Base-by-base conservation (phyloP, 192 early-diverging fungal genomes). In the Geranomyces michiganensis region DNA sequence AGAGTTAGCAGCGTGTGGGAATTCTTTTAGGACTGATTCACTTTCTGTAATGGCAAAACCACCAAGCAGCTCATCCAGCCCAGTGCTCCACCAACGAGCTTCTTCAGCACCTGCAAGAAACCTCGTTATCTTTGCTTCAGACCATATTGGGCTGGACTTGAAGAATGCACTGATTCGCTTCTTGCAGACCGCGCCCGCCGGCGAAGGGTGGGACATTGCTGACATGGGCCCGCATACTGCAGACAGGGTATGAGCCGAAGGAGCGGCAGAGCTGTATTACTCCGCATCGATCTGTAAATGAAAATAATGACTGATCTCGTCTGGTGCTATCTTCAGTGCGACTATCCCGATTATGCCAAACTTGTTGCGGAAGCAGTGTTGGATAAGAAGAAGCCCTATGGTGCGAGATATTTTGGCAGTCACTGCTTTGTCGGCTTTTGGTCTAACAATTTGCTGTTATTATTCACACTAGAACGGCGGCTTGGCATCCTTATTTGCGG, bases 401-500 rank as follows among this genome's bases (percentile, higher is more conserved):
- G 63, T 48, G 36, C n/a, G 60, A 13, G 30, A n/a, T n/a, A n/a
- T n/a, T n/a, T n/a, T n/a, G n/a, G n/a, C n/a, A n/a, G n/a, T n/a
- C n/a, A n/a, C n/a, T n/a, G n/a, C n/a, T n/a, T n/a, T 56, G 43
- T 41, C 3, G 36, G 10, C 48, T 1, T 14, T 30, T 22, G 14
- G 5, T 26, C 49, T 67, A 45, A 15, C 29, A 67, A 27, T 15
- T 26, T 14, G 12, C 9, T 12, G 14, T 24, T 12, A 58, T 12
- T 24, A 58, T 21, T 47, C 46, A 27, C 10, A 21, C 10, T 17
- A 60, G 58, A 27, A 32, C 48, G 9, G 22, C 22, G 48, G 15
- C 19, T 74, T 13, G 76, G 76, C 27, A 61, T 78, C 13, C 30
- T 78, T 44, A 62, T 78, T 8, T 78, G 76, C 68, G 76, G 76